These are phyloP conservation scores for Pleurotus platypus DNA, from an alignment of 768 basidiomycete genomes.

Conservation along the genomic window DNA sequence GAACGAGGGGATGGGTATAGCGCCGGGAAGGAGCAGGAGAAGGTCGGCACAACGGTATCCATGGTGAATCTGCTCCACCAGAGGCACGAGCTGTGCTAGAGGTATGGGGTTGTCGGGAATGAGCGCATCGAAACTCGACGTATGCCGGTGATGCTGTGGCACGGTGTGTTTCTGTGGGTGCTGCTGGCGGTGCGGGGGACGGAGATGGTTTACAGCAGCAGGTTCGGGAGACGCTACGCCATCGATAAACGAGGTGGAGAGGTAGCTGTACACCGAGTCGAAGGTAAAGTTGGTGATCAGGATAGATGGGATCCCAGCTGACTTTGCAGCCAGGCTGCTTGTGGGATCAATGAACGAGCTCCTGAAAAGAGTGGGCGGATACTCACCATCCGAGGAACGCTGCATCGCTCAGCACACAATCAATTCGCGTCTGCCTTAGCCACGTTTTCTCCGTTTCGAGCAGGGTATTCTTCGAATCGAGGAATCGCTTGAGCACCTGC, in stretches of 20 bases:
- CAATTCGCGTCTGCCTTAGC: constrained; percentile 46
- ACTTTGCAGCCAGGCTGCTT: constrained; percentile 60
- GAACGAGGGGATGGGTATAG: constrained; percentile 78
- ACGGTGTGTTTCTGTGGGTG: constrained; percentile 8
- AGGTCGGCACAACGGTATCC: constrained; percentile 74
- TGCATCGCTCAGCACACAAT: constrained; percentile 71
- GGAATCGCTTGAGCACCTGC: constrained; percentile 55
- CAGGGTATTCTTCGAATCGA: constrained; percentile 49
- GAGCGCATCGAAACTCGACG: constrained; percentile 22
- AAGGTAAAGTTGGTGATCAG: constrained; percentile 84
- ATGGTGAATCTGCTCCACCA: constrained; percentile 58
- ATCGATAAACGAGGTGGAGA: constrained; percentile 56
- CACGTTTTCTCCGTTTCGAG: constrained; percentile 54
- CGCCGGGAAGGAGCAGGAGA: constrained; percentile 65
- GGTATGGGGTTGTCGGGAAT: constrained; percentile 55
- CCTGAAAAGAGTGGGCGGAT: not conserved
- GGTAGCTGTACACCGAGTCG: constrained; percentile 79
- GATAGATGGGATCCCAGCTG: constrained; percentile 61
- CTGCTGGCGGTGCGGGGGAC: not conserved
- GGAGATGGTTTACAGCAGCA: constrained; percentile 8
- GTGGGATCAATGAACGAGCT: not conserved
- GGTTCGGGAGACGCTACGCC: constrained; percentile 15
- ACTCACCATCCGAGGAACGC: constrained; percentile 76
- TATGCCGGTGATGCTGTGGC: constrained; percentile 9
- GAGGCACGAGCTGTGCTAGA: constrained; percentile 42